phyloP scores from a whole-genome alignment of 768 basidiomycete genomes.

The Imleria badia region DNA sequence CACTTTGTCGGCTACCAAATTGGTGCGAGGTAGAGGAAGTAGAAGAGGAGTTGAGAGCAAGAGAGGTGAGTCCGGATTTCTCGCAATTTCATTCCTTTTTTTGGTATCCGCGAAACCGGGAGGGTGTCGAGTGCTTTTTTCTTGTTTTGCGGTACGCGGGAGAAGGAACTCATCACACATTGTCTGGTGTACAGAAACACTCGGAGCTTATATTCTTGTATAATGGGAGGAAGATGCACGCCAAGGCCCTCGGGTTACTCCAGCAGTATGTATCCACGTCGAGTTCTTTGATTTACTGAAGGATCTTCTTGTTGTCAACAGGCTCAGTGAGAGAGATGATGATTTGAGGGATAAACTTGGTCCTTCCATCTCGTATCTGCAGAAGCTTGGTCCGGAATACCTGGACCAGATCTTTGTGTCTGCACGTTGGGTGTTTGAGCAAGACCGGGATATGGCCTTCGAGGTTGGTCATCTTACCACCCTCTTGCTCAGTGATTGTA shows the following conservation, averaged over 20 bases:
- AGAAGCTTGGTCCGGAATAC: constrained; percentile 84
- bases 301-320: constrained; percentile 29
- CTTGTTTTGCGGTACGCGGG: background rate
- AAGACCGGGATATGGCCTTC: constrained; percentile 71
- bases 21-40: constrained; percentile 98
- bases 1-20: constrained; percentile 86
- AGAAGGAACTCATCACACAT: background rate
- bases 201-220: constrained; percentile 89
- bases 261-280: constrained; percentile 58
- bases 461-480: constrained; percentile 46
- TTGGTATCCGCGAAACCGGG: background rate
- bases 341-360: constrained; percentile 76
- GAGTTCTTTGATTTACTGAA: background rate
- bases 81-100: background rate
- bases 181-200: constrained; percentile 63
- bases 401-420: constrained; percentile 78
- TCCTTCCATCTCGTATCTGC: constrained; percentile 87
- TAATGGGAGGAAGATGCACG: constrained; percentile 94
- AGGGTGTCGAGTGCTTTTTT: background rate
- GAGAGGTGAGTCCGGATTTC: constrained; percentile 55
- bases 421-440: constrained; percentile 82
- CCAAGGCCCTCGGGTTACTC: constrained; percentile 81
- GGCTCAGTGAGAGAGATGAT: constrained; percentile 74
- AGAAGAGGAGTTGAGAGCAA: constrained; percentile 78
- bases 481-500: background rate